Evolutionary conservation across 305 asterid genomes (phyloP).

Genomic region (Solanum hybrid): DNA sequence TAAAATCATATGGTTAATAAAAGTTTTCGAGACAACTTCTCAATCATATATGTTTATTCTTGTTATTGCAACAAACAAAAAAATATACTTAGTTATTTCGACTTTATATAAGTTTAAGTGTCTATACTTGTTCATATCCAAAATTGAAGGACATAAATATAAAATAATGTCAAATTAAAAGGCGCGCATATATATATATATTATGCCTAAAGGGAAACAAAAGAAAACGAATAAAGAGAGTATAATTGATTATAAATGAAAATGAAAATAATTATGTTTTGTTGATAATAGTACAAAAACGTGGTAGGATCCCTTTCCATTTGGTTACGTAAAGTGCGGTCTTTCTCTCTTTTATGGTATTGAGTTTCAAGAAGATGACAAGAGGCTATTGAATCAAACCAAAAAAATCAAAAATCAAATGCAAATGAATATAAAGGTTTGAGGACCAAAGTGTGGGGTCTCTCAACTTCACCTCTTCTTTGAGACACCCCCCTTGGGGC

Average conservation of each 20-base stretch:
- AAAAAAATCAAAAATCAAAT: background rate
- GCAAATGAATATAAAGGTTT: background rate
- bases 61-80: background rate
- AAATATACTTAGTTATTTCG: background rate
- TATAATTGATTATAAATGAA: background rate
- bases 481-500: background rate
- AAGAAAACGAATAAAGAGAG: background rate
- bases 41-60: background rate
- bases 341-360: conserved; percentile 17
- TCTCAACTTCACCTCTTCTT: background rate
- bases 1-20: background rate
- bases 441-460: conserved; percentile 4
- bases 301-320: conserved; percentile 3
- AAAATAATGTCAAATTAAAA: background rate
- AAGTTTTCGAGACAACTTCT: background rate
- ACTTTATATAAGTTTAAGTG: no score
- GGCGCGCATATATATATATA: no score
- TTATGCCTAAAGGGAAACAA: background rate
- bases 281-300: background rate
- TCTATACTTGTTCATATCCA: background rate
- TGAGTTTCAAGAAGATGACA: conserved; percentile 2
- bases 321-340: conserved; percentile 36
- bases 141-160: background rate
- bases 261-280: background rate
- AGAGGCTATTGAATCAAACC: background rate